Conservation (phyloP, 1,139 yeast species). For the Kluyveromyces sp. region DNA sequence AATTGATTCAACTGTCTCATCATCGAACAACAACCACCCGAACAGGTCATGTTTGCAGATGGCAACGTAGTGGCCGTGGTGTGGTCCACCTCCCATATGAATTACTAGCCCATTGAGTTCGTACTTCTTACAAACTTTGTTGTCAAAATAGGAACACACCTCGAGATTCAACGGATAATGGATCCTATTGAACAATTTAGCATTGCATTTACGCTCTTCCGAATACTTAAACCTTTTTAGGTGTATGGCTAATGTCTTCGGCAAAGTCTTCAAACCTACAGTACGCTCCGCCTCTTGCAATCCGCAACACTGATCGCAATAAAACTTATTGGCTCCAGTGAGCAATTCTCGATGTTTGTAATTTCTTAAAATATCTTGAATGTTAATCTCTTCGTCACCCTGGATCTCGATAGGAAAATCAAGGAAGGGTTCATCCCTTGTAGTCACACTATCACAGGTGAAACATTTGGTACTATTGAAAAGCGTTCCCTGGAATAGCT, state of each 20-base stretch:
- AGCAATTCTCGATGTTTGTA: conserved; percentile 83
- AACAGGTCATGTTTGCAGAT: conserved; percentile 70
- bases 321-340: conserved; percentile 82
- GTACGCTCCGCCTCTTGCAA: conserved; percentile 92
- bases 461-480: conserved; percentile 87
- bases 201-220: conserved; percentile 73
- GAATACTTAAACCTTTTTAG: conserved; percentile 87
- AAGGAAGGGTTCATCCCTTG: conserved; percentile 77
- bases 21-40: conserved; percentile 92
- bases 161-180: conserved; percentile 71
- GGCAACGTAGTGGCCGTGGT: conserved; percentile 93
- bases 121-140: conserved; percentile 45
- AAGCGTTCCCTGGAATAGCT: conserved; percentile 74
- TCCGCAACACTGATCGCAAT: conserved; percentile 85
- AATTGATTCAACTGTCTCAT: conserved; percentile 86
- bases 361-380: conserved; percentile 68
- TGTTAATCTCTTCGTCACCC: conserved; percentile 59
- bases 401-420: conserved; percentile 77
- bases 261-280: conserved; percentile 73
- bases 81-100: conserved; percentile 96
- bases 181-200: conserved; percentile 79
- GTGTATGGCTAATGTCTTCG: conserved; percentile 74
- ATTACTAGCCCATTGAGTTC: conserved; percentile 83
- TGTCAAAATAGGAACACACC: conserved; percentile 63
- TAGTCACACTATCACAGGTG: conserved; percentile 80